A percentile compares a stretch with the other conserved stretches of the same genome.
phyloP scores from a whole-genome alignment of 1,284 basidiomycete genomes.

The Cryptococcus sp. region DNA sequence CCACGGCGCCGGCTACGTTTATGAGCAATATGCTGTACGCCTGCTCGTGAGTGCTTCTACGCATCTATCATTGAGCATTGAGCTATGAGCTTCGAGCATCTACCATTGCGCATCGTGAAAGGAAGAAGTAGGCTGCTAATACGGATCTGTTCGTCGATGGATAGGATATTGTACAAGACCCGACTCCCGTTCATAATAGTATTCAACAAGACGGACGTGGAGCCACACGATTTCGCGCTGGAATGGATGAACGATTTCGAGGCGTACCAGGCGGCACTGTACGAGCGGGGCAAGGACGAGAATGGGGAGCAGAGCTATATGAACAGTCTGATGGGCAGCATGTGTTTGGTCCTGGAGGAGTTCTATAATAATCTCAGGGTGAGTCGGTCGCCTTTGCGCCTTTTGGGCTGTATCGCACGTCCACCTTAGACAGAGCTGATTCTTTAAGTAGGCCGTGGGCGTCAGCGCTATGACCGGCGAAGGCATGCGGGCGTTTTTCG shows the following conservation, averaged over 20 bases:
- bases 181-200: slow-evolving; percentile 95
- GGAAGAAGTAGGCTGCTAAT: neutral
- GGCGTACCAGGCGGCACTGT: slow-evolving; percentile 61
- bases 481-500: slow-evolving; percentile 87
- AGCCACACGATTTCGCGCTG: slow-evolving; percentile 81
- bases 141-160: too few species aligned
- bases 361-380: slow-evolving; percentile 97
- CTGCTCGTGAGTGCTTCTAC: slow-evolving; percentile 68
- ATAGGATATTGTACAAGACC: slow-evolving; percentile 97
- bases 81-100: too few species aligned
- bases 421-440: slow-evolving; percentile 5
- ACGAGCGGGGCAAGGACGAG: slow-evolving; percentile 65
- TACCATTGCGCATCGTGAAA: neutral
- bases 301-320: slow-evolving; percentile 95
- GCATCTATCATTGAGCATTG: too few species aligned
- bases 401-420: too few species aligned
- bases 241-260: slow-evolving; percentile 99
- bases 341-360: slow-evolving; percentile 97
- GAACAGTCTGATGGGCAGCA: slow-evolving; percentile 98
- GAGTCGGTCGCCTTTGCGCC: too few species aligned
- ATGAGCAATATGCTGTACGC: slow-evolving; percentile 99
- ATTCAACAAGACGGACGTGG: slow-evolving; percentile 97
- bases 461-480: slow-evolving; percentile 94
- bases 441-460: slow-evolving; percentile 73
- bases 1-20: slow-evolving; percentile 93